Evolutionary conservation across 2,329 filamentous ascomycete genomes (phyloP), one percentile per base, ranked within the genome.

Genomic region (Cercospora nicotianae): DNA sequence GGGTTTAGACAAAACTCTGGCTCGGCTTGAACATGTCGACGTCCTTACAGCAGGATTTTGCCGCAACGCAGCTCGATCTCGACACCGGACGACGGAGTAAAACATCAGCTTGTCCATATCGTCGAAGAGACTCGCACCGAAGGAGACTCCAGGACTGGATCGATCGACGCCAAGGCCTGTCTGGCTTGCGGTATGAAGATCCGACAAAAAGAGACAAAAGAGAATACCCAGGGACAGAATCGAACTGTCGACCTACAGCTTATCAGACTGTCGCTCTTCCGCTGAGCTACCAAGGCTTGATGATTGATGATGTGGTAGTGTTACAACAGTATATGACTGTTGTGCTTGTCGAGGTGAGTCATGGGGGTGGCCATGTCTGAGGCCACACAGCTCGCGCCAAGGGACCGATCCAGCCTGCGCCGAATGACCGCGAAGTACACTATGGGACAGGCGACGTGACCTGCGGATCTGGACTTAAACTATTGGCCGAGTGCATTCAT

Each of bases 211-310:
- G 9, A 3, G n/a, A 48, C n/a, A 18, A 12, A 62, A 62, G 16
- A 30, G 23, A 18, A 13, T n/a, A 18, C 23, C 39, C 33, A 30
- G 16, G 60, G 26, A 51, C 20, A 51, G 59, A 16, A 33, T 62
- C 33, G 39, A 48, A 33, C 23, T 33, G 20, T 48, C 60, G 60
- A 51, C 30, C 45, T 39, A 20, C 61, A 55, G 28, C 18, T 57
- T 26, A 64, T 62, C 39, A 51, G 60, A 39, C 39, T 28, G 60
- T 12, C 20, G 60, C 60, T 62, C 60, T 62, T 16, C 20, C 60
- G 28, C 60, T 51, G 39, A 62, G 39, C 60, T 51, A 33, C 60
- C n/a, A 63, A 67, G 42, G 23, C 16, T 28, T 16, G 23, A 16
- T 16, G 23, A 23, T 16, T 8, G 10, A 28, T 26, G 13, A 30